phyloP scores from a whole-genome alignment of 441 rosid genomes.

The Syzygium malaccense region DNA sequence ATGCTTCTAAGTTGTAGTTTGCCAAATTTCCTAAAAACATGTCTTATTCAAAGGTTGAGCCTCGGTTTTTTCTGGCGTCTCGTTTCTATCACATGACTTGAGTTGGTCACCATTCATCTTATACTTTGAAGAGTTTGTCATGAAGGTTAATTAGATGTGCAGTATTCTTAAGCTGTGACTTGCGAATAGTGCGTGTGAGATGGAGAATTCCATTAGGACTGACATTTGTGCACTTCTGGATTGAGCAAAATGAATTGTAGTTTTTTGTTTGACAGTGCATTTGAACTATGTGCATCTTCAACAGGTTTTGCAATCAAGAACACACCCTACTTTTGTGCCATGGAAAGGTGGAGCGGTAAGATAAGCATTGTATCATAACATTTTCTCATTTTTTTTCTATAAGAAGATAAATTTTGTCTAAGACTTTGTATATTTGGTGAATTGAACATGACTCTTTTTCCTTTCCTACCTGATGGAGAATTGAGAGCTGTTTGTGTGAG shows the following conservation, averaged over 20 bases:
- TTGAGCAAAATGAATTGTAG: neutral
- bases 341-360: too few relatives aligned
- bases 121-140: neutral
- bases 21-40: too few relatives aligned
- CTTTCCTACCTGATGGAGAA: neutral
- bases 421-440: neutral
- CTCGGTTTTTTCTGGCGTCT: too few relatives aligned
- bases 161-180: neutral
- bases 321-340: neutral
- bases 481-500: neutral
- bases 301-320: slow-evolving; percentile 75
- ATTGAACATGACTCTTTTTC: neutral
- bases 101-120: neutral
- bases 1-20: too few relatives aligned
- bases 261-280: neutral
- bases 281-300: neutral
- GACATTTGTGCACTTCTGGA: neutral
- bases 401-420: neutral
- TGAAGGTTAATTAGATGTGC: neutral
- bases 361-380: too few relatives aligned
- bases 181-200: neutral
- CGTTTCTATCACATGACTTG: neutral
- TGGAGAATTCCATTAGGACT: neutral
- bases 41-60: too few relatives aligned
- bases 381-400: too few relatives aligned